Percentiles rank a stretch among this genome's conserved stretches.
Evolutionary conservation across 805 yeast genomes (phyloP).

Genomic region (Lipomyces yamadae): DNA sequence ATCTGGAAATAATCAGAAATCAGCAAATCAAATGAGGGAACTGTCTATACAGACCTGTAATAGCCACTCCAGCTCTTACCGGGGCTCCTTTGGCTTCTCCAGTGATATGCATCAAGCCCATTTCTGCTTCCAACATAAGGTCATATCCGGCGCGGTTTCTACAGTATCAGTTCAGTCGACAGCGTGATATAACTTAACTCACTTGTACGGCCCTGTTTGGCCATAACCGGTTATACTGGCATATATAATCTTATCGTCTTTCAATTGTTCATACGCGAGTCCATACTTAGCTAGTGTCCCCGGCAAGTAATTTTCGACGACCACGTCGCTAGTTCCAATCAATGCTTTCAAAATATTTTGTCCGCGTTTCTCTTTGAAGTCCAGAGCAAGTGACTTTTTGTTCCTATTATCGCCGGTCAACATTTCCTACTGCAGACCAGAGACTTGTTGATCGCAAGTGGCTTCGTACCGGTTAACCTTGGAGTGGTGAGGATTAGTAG

Average conservation of each 20-base stretch:
- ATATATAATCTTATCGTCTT: conserved; percentile 44
- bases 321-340: conserved; percentile 45
- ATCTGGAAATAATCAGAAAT: too few relatives aligned
- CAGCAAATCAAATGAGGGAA: too few relatives aligned
- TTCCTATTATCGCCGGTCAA: conserved; percentile 42
- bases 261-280: conserved; percentile 44
- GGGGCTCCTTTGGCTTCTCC: conserved; percentile 51
- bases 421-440: background rate
- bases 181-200: conserved; percentile 42
- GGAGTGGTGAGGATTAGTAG: background rate
- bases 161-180: conserved; percentile 48
- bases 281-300: conserved; percentile 48
- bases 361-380: conserved; percentile 46
- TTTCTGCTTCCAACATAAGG: conserved; percentile 54
- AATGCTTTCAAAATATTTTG: conserved; percentile 44
- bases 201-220: conserved; percentile 49
- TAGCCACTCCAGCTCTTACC: conserved; percentile 52
- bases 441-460: background rate
- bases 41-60: conserved; percentile 39
- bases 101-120: conserved; percentile 53
- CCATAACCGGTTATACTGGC: conserved; percentile 52
- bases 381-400: conserved; percentile 48
- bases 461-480: conserved; percentile 29
- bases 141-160: conserved; percentile 50
- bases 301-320: conserved; percentile 51